Evolutionary conservation across 2,329 filamentous ascomycete genomes (phyloP).

Genomic region (Gliomastix tumulicola): DNA sequence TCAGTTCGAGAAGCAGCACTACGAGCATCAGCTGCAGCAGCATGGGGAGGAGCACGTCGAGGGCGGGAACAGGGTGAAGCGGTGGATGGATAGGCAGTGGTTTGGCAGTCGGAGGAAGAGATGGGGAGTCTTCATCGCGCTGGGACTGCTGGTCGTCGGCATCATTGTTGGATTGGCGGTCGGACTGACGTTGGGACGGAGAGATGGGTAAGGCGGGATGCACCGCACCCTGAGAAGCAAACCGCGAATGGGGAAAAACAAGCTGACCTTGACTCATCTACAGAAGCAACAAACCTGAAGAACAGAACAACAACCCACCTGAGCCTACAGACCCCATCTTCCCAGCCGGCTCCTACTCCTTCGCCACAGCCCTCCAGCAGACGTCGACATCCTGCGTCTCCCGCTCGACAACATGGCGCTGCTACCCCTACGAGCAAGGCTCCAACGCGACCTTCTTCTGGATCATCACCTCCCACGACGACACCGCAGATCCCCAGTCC

Average conservation of each 20-base stretch:
- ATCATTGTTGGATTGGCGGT: slow-evolving; percentile 27
- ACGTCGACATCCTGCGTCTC: slow-evolving; percentile 50
- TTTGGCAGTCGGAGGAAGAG: slow-evolving; percentile 8
- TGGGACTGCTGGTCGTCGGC: slow-evolving; percentile 18
- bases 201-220: slow-evolving; percentile 20
- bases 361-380: slow-evolving; percentile 50
- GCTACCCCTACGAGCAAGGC: slow-evolving; percentile 44
- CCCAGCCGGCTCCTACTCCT: slow-evolving; percentile 55
- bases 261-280: too few relatives aligned
- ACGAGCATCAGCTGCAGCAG: not conserved
- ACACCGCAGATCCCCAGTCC: slow-evolving; percentile 10
- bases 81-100: slow-evolving; percentile 3
- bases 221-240: not conserved
- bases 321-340: too few relatives aligned
- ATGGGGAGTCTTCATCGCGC: slow-evolving; percentile 23
- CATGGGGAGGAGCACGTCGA: not conserved
- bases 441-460: slow-evolving; percentile 51
- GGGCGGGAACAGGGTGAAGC: not conserved
- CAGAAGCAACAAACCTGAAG: too few relatives aligned
- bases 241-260: not conserved
- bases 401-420: slow-evolving; percentile 52
- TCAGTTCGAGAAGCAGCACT: not conserved
- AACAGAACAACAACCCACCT: too few relatives aligned
- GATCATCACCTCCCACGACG: slow-evolving; percentile 41
- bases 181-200: slow-evolving; percentile 31